Percentiles rank a stretch among this genome's conserved stretches.
Conservation (phyloP, 148 eudicot genomes). For the Arctostaphylos glauca region DNA sequence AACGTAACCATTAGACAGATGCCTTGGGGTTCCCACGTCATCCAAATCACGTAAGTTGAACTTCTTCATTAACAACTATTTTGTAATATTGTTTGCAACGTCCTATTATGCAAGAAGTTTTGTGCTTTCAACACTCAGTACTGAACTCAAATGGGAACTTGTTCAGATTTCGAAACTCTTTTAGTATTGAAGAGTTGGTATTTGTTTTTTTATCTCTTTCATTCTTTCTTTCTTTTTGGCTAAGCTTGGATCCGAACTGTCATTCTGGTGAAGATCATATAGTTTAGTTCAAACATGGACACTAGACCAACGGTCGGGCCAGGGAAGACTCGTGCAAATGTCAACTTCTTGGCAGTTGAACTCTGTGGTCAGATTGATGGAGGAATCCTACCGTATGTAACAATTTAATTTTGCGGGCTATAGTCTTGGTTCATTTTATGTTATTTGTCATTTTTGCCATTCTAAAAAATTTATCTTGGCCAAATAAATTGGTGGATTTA, state of each 20-base stretch:
- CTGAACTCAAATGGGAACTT: background rate
- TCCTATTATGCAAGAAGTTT: background rate
- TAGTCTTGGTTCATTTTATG: background rate
- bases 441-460: background rate
- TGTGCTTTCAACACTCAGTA: background rate
- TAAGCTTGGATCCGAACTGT: background rate
- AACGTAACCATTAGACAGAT: slow-evolving; percentile 23
- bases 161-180: background rate
- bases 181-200: background rate
- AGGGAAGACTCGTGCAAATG: background rate
- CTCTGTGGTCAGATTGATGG: background rate
- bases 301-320: background rate
- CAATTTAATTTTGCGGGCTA: background rate
- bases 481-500: background rate
- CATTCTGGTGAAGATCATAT: background rate
- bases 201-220: background rate
- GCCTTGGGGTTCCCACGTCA: background rate
- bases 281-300: background rate
- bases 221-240: background rate
- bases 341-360: background rate
- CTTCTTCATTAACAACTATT: background rate
- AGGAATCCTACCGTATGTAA: background rate
- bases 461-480: background rate
- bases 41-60: background rate
- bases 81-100: background rate